These are phyloP conservation scores for Fusarium aywerte DNA, from an alignment of 2,329 filamentous ascomycete species.

Conservation along the genomic window DNA sequence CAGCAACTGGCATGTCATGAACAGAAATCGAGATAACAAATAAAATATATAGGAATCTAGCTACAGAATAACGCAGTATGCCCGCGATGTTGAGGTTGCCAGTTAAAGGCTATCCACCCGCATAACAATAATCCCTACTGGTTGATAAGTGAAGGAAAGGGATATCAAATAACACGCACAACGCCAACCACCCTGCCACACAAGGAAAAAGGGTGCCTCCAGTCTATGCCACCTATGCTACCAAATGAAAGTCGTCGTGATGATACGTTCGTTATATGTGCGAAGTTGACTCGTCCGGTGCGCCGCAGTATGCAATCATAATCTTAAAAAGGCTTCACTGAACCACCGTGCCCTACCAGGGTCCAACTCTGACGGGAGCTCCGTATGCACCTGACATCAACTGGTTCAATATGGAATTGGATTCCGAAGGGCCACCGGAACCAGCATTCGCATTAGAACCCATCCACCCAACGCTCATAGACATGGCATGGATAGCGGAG, in stretches of 20 bases:
- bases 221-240: conserved; percentile 54
- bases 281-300: conserved; percentile 39
- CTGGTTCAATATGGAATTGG: conserved; percentile 70
- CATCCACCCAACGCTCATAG: conserved; percentile 82
- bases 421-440: conserved; percentile 51
- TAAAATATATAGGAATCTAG: conserved; percentile 37
- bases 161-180: conserved; percentile 49
- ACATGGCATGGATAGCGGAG: conserved; percentile 81
- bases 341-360: conserved; percentile 58
- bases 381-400: conserved; percentile 70
- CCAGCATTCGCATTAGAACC: conserved; percentile 54
- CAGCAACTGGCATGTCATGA: neutral
- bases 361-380: conserved; percentile 70
- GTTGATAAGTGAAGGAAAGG: conserved; percentile 42
- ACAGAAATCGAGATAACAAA: conserved; percentile 2
- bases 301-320: conserved; percentile 44
- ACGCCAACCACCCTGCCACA: conserved; percentile 49
- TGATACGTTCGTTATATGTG: conserved; percentile 50
- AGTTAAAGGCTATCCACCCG: conserved; percentile 15
- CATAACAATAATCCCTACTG: conserved; percentile 40
- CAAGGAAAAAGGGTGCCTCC: conserved; percentile 46
- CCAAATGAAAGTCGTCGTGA: conserved; percentile 49
- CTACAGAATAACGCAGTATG: conserved; percentile 41
- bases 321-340: conserved; percentile 16
- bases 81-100: conserved; percentile 17